Evolutionary conservation across 257 asterid species (phyloP), one percentile per base, ranked within the genome.

Genomic region (Henckelia pumila): DNA sequence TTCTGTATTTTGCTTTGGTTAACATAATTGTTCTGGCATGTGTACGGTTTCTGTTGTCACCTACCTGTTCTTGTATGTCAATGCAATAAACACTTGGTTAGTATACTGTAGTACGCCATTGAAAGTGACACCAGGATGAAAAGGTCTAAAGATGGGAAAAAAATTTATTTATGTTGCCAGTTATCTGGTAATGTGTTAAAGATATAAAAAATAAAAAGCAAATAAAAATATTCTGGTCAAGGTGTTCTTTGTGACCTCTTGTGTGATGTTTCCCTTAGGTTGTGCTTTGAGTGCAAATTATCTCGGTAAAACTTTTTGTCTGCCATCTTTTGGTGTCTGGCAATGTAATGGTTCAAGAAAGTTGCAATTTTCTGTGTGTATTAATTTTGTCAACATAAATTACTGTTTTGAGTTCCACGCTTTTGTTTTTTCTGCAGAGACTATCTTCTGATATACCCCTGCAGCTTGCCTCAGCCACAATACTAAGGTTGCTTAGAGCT

Each of bases 401-500:
- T 32, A 14, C 22, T 59, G 19, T 40, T 60, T 29, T 22, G 53
- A 28, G 44, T 28, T 44, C 10, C 9, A 16, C 70, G 23, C 59
- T 53, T 28, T 20, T 14, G 50, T 69, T 76, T 70, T 56, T 70
- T 78, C 50, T 75, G 78, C 94, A 93, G 99, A 88, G 95, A 71
- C 75, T 93, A 80, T 86, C 99, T 17, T 85, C 88, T 58, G 85
- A 83, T 70, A 84, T 84, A 88, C 96, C 99, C 60, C 92, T 94
- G 77, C 95, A 84, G 74, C 91, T 86, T 71, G 99, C 92, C 57
- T 91, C 97, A 3, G 89, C 87, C 58, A 94, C 96, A 69, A 78
- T 94, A 67, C 76, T 94, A 71, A 90, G 84, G 80, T 73, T 94
- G 84, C 76, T 88, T 74, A 82, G 91, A 78, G 99, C 99, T 67